These are phyloP conservation scores for Claviceps pazoutovae DNA, from an alignment of 2,329 filamentous ascomycete species.

Conservation along the genomic window DNA sequence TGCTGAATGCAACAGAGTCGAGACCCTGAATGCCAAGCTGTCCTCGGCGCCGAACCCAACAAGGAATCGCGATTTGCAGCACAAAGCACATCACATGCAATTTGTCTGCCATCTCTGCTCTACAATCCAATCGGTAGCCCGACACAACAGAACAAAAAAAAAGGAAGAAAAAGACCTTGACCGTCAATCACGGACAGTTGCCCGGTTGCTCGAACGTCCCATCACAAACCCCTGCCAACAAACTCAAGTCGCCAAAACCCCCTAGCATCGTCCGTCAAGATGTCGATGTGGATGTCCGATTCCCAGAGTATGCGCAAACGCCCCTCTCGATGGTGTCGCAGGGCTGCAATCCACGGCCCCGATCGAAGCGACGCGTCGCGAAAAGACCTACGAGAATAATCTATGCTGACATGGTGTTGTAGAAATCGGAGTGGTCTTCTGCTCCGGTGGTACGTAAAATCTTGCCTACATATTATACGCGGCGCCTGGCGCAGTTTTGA, in stretches of 20 bases:
- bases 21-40: not conserved
- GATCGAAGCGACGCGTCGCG: not conserved
- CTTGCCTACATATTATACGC: not conserved
- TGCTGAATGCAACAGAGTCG: not conserved
- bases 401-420: constrained; percentile 8
- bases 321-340: not conserved
- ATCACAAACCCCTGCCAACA: not conserved
- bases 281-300: constrained; percentile 92
- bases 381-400: not conserved
- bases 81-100: not conserved
- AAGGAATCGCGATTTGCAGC: not conserved
- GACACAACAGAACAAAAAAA: no score
- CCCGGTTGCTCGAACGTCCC: not conserved
- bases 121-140: not conserved
- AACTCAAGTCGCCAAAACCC: not conserved
- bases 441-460: constrained; percentile 72
- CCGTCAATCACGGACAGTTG: no score
- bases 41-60: not conserved
- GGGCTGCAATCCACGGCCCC: not conserved
- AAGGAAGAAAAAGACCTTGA: no score
- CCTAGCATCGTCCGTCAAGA: constrained; percentile 9
- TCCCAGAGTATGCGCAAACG: constrained; percentile 61
- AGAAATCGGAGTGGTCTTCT: constrained; percentile 98
- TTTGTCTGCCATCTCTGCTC: not conserved
- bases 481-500: no score